Percentiles rank a stretch among this genome's conserved stretches.
phyloP scores from a whole-genome alignment of 805 yeast genomes.

The Komagataella populi region DNA sequence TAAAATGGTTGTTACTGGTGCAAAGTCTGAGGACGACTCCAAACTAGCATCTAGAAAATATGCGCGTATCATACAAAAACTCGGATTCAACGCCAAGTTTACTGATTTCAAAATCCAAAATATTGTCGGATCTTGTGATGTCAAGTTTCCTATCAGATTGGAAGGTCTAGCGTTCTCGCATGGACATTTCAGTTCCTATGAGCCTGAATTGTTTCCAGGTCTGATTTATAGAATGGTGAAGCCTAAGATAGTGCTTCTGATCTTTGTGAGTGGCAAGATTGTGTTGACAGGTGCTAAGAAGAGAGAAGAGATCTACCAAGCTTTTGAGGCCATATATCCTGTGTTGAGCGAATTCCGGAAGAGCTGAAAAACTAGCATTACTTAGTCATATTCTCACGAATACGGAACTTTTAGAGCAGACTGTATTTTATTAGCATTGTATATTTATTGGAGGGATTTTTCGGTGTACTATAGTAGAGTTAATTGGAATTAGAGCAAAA shows the following conservation, averaged over 20 bases:
- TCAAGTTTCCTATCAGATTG: slow-evolving; percentile 90
- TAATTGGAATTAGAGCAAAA: neutral
- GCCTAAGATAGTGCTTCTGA: slow-evolving; percentile 90
- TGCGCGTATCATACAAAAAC: slow-evolving; percentile 94
- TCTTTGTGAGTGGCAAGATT: slow-evolving; percentile 94
- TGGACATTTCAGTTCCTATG: slow-evolving; percentile 97
- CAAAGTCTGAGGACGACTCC: slow-evolving; percentile 97
- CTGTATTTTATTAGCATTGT: neutral
- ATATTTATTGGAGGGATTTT: neutral
- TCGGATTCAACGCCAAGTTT: slow-evolving; percentile 95
- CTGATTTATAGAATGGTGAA: slow-evolving; percentile 98
- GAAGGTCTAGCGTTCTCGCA: slow-evolving; percentile 97
- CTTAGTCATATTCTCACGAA: neutral
- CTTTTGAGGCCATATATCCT: slow-evolving; percentile 96
- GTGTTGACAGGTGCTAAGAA: slow-evolving; percentile 98
- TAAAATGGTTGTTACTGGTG: slow-evolving; percentile 99
- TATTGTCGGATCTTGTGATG: slow-evolving; percentile 98
- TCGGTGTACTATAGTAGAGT: neutral
- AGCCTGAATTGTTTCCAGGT: slow-evolving; percentile 97
- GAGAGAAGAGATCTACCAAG: slow-evolving; percentile 96
- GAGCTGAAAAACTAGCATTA: slow-evolving; percentile 14
- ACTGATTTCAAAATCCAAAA: slow-evolving; percentile 97
- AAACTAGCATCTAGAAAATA: slow-evolving; percentile 94
- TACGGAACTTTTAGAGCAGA: neutral
- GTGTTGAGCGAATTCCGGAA: slow-evolving; percentile 97